Evolutionary conservation across 805 yeast genomes (phyloP).

Genomic region (Candida chilensis): DNA sequence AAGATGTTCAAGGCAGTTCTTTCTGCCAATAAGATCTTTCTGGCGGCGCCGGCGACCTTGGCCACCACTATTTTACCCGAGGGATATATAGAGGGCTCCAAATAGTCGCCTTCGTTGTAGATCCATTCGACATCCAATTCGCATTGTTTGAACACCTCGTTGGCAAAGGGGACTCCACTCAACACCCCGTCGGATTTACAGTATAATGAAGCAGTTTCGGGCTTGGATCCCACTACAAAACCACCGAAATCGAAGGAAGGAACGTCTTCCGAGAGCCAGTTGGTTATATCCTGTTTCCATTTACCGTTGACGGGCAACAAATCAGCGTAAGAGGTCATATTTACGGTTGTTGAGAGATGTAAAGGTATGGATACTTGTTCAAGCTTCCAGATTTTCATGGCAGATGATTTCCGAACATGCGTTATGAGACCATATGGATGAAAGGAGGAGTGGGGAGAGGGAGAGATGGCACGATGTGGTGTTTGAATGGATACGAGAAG

Average conservation of each 20-base stretch:
- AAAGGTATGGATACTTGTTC: too few species aligned
- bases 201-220: constrained; percentile 65
- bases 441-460: too few species aligned
- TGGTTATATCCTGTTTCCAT: constrained; percentile 75
- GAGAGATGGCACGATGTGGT: too few species aligned
- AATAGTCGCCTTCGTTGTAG: constrained; percentile 55
- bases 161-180: constrained; percentile 84
- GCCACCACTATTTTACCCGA: constrained; percentile 68
- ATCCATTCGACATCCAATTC: constrained; percentile 66
- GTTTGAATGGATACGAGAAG: too few species aligned
- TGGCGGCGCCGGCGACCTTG: constrained; percentile 69
- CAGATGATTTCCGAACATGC: too few species aligned
- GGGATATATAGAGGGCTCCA: constrained; percentile 25
- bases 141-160: constrained; percentile 76
- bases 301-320: constrained; percentile 66
- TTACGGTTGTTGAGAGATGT: too few species aligned
- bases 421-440: too few species aligned
- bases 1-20: constrained; percentile 77
- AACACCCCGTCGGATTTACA: constrained; percentile 77
- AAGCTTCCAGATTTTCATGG: too few species aligned
- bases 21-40: constrained; percentile 73
- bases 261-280: constrained; percentile 78
- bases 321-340: constrained; percentile 21
- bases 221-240: constrained; percentile 77
- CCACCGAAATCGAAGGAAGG: constrained; percentile 96